These are phyloP conservation scores for Colletotrichum eleusines DNA, from an alignment of 2,329 filamentous ascomycete genomes.

Conservation along the genomic window DNA sequence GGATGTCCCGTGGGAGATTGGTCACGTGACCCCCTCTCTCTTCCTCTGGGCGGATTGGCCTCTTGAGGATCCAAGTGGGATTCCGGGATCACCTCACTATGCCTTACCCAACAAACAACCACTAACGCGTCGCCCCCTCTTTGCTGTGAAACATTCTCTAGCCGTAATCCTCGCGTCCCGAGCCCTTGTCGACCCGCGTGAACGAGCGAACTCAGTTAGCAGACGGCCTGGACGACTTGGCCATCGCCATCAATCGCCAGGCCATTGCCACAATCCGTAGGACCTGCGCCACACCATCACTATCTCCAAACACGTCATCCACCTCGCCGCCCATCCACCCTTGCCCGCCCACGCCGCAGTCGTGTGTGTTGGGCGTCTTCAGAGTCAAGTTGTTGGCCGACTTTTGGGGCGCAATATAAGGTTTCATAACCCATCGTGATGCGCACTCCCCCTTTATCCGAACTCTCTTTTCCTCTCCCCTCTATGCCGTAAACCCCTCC, in stretches of 20 bases:
- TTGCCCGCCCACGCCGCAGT: constrained; percentile 20
- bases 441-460: neutral
- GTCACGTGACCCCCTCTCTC: constrained; percentile 6
- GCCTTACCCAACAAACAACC: constrained; percentile 20
- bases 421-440: constrained; percentile 19
- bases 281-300: constrained; percentile 32
- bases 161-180: constrained; percentile 18
- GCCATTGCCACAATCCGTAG: constrained; percentile 30
- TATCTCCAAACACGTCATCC: constrained; percentile 36
- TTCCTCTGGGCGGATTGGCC: neutral
- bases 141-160: constrained; percentile 34
- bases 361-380: constrained; percentile 29
- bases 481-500: neutral
- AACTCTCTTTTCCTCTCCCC: neutral
- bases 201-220: constrained; percentile 2
- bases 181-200: constrained; percentile 22
- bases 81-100: constrained; percentile 30
- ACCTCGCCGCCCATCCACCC: constrained; percentile 6
- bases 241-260: constrained; percentile 5
- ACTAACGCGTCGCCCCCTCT: constrained; percentile 22
- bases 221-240: neutral
- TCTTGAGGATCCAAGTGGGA: constrained; percentile 2
- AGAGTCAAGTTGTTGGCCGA: constrained; percentile 26
- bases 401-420: constrained; percentile 30
- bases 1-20: neutral